Percentiles rank a stretch among this genome's conserved stretches.
These are phyloP conservation scores for Termitomyces sp. DNA, from an alignment of 768 basidiomycete genomes.

Conservation along the genomic window DNA sequence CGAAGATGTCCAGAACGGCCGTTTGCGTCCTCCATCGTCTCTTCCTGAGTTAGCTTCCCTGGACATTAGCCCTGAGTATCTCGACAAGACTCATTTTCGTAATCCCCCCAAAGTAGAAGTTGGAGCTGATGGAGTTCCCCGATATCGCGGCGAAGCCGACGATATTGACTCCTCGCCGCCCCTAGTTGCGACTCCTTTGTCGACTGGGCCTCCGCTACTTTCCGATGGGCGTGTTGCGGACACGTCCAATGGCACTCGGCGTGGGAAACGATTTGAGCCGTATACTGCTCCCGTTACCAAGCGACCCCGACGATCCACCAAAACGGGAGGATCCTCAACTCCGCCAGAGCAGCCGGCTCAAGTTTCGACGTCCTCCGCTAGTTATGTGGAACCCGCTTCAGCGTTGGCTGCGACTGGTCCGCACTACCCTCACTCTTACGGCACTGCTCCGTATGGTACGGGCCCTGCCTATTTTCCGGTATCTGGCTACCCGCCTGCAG, in stretches of 20 bases:
- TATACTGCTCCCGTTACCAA: conserved; percentile 13
- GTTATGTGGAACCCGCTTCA: conserved; percentile 6
- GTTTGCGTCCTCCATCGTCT: conserved; percentile 84
- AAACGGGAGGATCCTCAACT: conserved; percentile 13
- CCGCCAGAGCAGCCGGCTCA: conserved; percentile 14
- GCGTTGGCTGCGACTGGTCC: neutral
- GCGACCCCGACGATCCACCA: conserved; percentile 17
- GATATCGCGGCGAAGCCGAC: conserved; percentile 84
- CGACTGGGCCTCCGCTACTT: conserved; percentile 48
- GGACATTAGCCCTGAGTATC: conserved; percentile 83
- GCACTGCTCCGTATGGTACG: conserved; percentile 9
- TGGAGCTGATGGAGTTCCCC: conserved; percentile 76
- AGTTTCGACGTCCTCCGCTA: neutral
- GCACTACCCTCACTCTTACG: neutral
- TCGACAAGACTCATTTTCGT: conserved; percentile 89
- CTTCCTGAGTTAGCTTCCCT: conserved; percentile 84
- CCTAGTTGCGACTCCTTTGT: conserved; percentile 39
- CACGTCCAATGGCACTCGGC: conserved; percentile 10
- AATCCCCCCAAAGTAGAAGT: conserved; percentile 87
- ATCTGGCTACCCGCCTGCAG: conserved; percentile 16
- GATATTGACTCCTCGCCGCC: conserved; percentile 53
- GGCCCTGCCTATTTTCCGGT: conserved; percentile 12
- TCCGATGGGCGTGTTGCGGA: conserved; percentile 46
- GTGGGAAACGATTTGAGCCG: conserved; percentile 20
- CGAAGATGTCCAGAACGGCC: conserved; percentile 86